Evolutionary conservation across 495 filamentous ascomycete species (phyloP).

Genomic region (Lasiosphaeria hispida): DNA sequence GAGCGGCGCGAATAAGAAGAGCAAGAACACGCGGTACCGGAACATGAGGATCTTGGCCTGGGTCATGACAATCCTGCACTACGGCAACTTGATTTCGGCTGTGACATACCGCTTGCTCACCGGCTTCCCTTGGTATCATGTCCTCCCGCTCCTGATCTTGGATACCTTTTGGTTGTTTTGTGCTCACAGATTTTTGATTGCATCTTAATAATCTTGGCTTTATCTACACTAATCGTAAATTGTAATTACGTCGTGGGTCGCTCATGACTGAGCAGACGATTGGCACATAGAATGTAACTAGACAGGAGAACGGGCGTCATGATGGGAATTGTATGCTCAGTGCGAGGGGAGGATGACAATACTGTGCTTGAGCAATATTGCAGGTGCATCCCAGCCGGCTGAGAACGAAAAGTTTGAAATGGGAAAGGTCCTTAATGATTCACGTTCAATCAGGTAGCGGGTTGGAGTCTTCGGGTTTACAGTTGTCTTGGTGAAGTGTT

Average conservation of each 20-base stretch:
- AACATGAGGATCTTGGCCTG: constrained; percentile 33
- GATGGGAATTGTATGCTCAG: too few relatives aligned
- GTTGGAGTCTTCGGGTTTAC: too few relatives aligned
- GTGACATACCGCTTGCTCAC: constrained; percentile 24
- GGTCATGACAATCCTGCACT: constrained; percentile 23
- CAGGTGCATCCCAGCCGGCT: too few relatives aligned
- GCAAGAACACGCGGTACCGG: constrained; percentile 31
- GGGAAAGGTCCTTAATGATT: too few relatives aligned
- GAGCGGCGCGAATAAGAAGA: constrained; percentile 30
- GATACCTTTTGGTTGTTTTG: constrained; percentile 29
- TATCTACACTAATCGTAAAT: background rate
- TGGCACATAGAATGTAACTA: too few relatives aligned
- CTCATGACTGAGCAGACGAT: too few relatives aligned
- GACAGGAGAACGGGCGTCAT: too few relatives aligned
- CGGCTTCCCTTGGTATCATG: constrained; percentile 27
- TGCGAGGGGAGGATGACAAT: too few relatives aligned
- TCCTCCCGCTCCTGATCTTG: constrained; percentile 27
- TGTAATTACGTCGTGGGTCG: background rate
- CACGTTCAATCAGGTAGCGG: too few relatives aligned
- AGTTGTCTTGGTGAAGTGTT: too few relatives aligned
- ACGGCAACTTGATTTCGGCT: constrained; percentile 24
- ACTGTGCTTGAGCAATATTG: too few relatives aligned
- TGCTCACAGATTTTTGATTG: constrained; percentile 26
- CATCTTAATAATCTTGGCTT: constrained; percentile 13
- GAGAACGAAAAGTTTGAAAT: too few relatives aligned